Conservation (phyloP, 108 stramenopile species). For the Hondaea fermentalgiana region DNA sequence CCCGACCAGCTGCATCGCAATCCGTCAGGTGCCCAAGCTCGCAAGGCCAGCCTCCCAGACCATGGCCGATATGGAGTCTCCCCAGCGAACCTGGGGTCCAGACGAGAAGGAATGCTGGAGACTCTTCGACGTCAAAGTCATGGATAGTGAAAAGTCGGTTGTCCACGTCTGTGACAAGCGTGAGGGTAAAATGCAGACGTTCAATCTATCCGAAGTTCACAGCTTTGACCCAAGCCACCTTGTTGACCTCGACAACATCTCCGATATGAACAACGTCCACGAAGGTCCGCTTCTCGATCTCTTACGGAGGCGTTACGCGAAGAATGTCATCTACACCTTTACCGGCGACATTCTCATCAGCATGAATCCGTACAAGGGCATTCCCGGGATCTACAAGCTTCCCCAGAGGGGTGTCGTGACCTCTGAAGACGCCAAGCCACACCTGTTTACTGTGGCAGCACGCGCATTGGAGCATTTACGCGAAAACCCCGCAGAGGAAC, state of each 20-base stretch:
- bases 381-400: conserved; percentile 50
- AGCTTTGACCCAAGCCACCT: conserved; percentile 47
- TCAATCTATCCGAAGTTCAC: conserved; percentile 8
- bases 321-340: conserved; percentile 90
- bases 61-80: background rate
- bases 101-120: background rate
- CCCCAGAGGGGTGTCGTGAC: background rate
- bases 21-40: too few species aligned
- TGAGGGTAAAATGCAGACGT: background rate
- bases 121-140: background rate
- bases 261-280: conserved; percentile 53
- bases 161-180: background rate
- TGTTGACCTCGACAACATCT: conserved; percentile 43
- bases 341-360: conserved; percentile 97
- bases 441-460: conserved; percentile 72
- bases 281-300: conserved; percentile 53
- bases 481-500: conserved; percentile 34
- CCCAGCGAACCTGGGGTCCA: background rate
- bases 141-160: background rate
- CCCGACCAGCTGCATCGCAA: too few species aligned
- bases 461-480: conserved; percentile 62
- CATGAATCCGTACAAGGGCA: conserved; percentile 78
- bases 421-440: conserved; percentile 41
- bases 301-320: conserved; percentile 40
- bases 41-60: too few species aligned